These are phyloP conservation scores for Beauveria sp. DNA, from an alignment of 2,329 filamentous ascomycete genomes.

Conservation along the genomic window DNA sequence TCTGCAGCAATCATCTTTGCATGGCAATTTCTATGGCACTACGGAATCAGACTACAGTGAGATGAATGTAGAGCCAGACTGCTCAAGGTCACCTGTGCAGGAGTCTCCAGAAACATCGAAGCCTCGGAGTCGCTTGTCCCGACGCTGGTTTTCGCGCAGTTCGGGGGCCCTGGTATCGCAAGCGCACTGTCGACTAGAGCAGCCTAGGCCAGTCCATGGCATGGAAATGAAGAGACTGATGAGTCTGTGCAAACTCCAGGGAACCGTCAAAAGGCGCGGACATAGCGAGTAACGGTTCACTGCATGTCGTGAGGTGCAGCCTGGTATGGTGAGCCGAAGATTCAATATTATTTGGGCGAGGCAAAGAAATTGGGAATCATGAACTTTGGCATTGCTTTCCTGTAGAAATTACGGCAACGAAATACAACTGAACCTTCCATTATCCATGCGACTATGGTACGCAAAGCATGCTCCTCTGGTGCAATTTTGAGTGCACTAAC, in stretches of 20 bases:
- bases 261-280: conserved; percentile 16
- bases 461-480: background rate
- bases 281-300: conserved; percentile 14
- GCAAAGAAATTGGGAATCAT: background rate
- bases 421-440: background rate
- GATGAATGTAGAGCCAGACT: background rate
- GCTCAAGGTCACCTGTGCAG: background rate
- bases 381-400: background rate
- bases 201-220: conserved; percentile 24
- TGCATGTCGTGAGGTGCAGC: too few species aligned
- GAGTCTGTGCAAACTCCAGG: conserved; percentile 20
- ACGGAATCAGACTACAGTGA: background rate
- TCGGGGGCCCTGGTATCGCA: conserved; percentile 19
- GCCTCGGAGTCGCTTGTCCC: conserved; percentile 3
- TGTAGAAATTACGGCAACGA: conserved; percentile 1
- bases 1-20: conserved; percentile 3
- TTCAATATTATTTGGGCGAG: background rate
- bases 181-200: conserved; percentile 22
- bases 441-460: background rate
- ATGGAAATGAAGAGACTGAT: conserved; percentile 24
- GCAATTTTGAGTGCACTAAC: background rate
- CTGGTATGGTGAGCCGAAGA: background rate
- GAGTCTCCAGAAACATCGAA: background rate
- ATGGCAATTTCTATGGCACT: background rate
- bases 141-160: conserved; percentile 17